These are phyloP conservation scores for Aureobasidium sp. DNA, from an alignment of 2,329 filamentous ascomycete genomes.

Conservation along the genomic window DNA sequence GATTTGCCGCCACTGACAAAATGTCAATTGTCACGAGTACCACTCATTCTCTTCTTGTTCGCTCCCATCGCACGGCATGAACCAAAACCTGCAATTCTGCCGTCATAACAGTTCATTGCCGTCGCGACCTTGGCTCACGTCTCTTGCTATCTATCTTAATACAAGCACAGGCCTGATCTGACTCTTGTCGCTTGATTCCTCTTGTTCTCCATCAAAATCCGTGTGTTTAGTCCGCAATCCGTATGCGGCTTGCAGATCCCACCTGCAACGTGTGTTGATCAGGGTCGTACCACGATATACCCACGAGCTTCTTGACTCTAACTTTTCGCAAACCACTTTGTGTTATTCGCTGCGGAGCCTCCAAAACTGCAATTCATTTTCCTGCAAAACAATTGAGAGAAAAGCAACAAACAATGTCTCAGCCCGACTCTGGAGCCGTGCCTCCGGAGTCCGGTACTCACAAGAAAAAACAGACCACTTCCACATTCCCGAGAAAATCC, in stretches of 20 bases:
- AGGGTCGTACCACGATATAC: constrained; percentile 7
- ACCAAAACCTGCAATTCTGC: background rate
- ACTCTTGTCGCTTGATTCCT: background rate
- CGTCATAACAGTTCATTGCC: background rate
- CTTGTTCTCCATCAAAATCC: constrained; percentile 1
- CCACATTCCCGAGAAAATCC: background rate
- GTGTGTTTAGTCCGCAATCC: constrained; percentile 1
- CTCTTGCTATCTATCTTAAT: background rate
- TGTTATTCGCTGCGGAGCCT: background rate
- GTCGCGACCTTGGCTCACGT: constrained; percentile 9
- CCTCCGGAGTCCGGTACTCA: background rate
- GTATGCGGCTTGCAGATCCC: constrained; percentile 12
- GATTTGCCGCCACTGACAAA: background rate
- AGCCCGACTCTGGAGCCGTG: background rate
- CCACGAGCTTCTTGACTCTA: background rate
- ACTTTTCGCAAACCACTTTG: background rate
- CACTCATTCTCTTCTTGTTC: too few species aligned
- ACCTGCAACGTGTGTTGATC: constrained; percentile 13
- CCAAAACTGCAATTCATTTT: background rate
- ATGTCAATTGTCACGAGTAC: background rate
- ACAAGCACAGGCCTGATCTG: background rate
- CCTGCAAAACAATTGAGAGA: background rate
- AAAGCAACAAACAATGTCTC: background rate
- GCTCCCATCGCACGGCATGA: constrained; percentile 8
- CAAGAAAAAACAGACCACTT: background rate